phyloP scores from a whole-genome alignment of 2,329 filamentous ascomycete species.

The Sporothrix variecibatus region DNA sequence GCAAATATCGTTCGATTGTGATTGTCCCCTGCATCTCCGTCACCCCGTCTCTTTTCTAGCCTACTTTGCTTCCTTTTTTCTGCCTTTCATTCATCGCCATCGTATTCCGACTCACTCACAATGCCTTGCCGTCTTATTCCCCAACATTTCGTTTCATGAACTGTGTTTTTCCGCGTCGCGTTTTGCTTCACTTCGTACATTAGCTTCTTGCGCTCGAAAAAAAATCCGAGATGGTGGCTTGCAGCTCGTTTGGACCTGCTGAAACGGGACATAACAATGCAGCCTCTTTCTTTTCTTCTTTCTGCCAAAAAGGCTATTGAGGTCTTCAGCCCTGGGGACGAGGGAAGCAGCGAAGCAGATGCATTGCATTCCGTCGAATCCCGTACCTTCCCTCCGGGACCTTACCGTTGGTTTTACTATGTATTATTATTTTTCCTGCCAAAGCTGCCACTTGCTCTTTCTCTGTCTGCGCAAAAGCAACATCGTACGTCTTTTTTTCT shows the following conservation, averaged over 20 bases:
- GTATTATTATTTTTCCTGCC: neutral
- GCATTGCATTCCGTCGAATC: conserved; percentile 2
- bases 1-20: conserved; percentile 9
- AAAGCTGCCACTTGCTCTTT: neutral
- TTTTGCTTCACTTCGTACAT: neutral
- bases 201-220: neutral
- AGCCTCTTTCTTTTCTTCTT: neutral
- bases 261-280: neutral
- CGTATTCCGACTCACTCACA: neutral
- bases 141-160: neutral
- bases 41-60: conserved; percentile 18
- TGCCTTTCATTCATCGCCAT: neutral
- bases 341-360: neutral
- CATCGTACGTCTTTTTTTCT: conserved; percentile 18
- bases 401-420: neutral
- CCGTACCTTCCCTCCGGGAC: conserved; percentile 8
- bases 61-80: neutral
- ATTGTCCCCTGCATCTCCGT: conserved; percentile 1
- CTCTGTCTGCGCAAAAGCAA: neutral
- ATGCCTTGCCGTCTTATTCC: neutral
- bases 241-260: conserved; percentile 20
- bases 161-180: neutral
- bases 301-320: neutral
- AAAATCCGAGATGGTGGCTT: neutral
- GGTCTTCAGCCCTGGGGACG: neutral